A percentile compares a stretch with the other conserved stretches of the same genome.
Evolutionary conservation across 2,329 filamentous ascomycete genomes (phyloP).

Genomic region (Trichoderma oligosporum): DNA sequence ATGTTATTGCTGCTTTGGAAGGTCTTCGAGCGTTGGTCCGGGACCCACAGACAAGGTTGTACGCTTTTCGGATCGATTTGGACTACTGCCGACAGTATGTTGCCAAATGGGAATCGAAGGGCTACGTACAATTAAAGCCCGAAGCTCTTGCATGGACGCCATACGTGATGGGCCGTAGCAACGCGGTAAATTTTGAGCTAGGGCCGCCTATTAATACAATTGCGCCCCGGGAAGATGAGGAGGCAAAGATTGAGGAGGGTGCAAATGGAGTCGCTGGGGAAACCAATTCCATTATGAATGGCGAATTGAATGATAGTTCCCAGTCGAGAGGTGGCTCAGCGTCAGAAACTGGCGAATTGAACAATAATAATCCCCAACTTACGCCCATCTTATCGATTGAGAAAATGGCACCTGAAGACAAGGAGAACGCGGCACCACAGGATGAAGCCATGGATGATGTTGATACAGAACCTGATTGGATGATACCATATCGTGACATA

Average conservation of each 20-base stretch:
- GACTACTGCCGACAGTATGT: conserved; percentile 85
- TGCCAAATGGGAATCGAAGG: conserved; percentile 81
- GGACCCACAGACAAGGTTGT: conserved; percentile 82
- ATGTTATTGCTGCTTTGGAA: conserved; percentile 91
- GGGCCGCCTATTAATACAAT: conserved; percentile 79
- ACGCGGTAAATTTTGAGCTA: conserved; percentile 76
- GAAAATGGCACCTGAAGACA: conserved; percentile 30
- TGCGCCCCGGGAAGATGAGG: conserved; percentile 76
- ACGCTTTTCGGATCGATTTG: conserved; percentile 83
- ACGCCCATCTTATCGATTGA: conserved; percentile 32
- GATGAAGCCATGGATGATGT: conserved; percentile 30
- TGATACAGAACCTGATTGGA: conserved; percentile 41
- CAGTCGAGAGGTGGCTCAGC: conserved; percentile 13
- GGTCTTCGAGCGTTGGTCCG: conserved; percentile 83
- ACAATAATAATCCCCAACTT: conserved; percentile 9
- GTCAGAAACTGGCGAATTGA: conserved; percentile 4
- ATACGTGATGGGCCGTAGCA: conserved; percentile 90
- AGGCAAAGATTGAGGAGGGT: conserved; percentile 39
- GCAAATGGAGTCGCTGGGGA: conserved; percentile 23
- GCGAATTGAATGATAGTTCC: conserved; percentile 19
- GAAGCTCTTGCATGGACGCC: conserved; percentile 88
- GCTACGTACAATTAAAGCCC: conserved; percentile 79
- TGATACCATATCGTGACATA: conserved; percentile 51
- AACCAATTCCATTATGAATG: conserved; percentile 24
- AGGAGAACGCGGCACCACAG: conserved; percentile 30